These are phyloP conservation scores for Trametopsis cervina DNA, from an alignment of 768 basidiomycete species.

Conservation along the genomic window DNA sequence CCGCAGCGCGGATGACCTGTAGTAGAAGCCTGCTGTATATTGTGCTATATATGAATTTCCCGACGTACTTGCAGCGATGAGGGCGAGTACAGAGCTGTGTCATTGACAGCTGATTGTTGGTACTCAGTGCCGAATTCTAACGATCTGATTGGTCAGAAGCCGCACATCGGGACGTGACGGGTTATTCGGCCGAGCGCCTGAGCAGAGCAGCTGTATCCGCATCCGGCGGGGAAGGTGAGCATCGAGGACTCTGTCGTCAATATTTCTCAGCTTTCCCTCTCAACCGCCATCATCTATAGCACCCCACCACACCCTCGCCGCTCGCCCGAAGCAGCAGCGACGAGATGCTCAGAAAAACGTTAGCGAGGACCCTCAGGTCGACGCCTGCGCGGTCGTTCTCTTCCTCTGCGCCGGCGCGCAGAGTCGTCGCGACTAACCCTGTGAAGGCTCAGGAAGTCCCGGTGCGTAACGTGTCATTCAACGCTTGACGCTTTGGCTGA, in stretches of 20 bases:
- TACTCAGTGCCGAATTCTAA: not conserved
- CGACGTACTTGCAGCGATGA: too few relatives aligned
- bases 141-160: slow-evolving; percentile 8
- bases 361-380: slow-evolving; percentile 46
- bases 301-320: slow-evolving; percentile 8
- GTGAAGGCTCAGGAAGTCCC: slow-evolving; percentile 78
- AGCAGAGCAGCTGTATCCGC: not conserved
- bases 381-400: slow-evolving; percentile 53
- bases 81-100: not conserved
- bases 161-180: slow-evolving; percentile 12
- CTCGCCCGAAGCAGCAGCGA: slow-evolving; percentile 14
- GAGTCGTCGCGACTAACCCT: slow-evolving; percentile 64
- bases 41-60: too few relatives aligned
- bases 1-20: not conserved
- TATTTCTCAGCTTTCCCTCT: slow-evolving; percentile 3
- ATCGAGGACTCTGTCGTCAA: too few relatives aligned
- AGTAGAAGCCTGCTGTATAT: not conserved
- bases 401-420: slow-evolving; percentile 50
- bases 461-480: slow-evolving; percentile 33
- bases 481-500: slow-evolving; percentile 11
- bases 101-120: slow-evolving; percentile 9
- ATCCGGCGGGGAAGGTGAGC: not conserved
- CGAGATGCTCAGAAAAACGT: slow-evolving; percentile 58
- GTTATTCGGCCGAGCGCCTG: slow-evolving; percentile 12
- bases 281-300: slow-evolving; percentile 7